Evolutionary conservation across 23 red algal species (phyloP).

Genomic region (Gracilaria vermiculophylla): DNA sequence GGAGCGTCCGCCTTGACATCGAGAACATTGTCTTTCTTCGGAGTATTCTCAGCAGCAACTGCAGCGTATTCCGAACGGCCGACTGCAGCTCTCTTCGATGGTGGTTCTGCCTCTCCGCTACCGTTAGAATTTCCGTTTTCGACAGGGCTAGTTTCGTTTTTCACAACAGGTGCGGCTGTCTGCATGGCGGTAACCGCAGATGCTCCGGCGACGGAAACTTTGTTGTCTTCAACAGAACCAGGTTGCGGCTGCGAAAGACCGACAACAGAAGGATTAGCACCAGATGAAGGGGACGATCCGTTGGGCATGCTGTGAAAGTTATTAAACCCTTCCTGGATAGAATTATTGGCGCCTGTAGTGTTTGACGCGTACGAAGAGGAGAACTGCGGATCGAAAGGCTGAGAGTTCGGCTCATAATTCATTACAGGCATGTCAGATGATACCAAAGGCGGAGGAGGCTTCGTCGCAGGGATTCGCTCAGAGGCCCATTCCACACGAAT

Average conservation of each 20-base stretch:
- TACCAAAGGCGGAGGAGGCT: constrained; percentile 25
- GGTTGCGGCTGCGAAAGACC: constrained; percentile 42
- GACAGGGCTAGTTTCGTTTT: not conserved
- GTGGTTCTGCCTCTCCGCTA: constrained; percentile 51
- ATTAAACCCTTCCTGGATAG: constrained; percentile 32
- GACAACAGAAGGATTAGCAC: not conserved
- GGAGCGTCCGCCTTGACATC: constrained; percentile 10
- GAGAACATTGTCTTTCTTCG: constrained; percentile 15
- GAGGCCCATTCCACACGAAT: constrained; percentile 73
- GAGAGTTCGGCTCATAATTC: constrained; percentile 12
- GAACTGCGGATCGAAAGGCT: constrained; percentile 53
- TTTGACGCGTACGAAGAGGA: constrained; percentile 15
- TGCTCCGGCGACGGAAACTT: not conserved
- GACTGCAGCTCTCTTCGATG: constrained; percentile 68
- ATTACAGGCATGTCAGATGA: constrained; percentile 33
- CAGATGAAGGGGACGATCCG: not conserved
- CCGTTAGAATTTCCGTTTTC: constrained; percentile 24
- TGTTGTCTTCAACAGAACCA: constrained; percentile 26
- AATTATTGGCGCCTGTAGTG: constrained; percentile 2
- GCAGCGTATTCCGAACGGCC: constrained; percentile 44
- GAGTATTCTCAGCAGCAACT: not conserved
- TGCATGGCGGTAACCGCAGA: not conserved
- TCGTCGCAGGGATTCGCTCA: constrained; percentile 53
- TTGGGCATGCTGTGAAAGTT: constrained; percentile 38
- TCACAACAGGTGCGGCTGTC: not conserved